Evolutionary conservation across 1,284 basidiomycete species (phyloP), one percentile per base, ranked within the genome.

Genomic region (Uromyces viciae-fabae): DNA sequence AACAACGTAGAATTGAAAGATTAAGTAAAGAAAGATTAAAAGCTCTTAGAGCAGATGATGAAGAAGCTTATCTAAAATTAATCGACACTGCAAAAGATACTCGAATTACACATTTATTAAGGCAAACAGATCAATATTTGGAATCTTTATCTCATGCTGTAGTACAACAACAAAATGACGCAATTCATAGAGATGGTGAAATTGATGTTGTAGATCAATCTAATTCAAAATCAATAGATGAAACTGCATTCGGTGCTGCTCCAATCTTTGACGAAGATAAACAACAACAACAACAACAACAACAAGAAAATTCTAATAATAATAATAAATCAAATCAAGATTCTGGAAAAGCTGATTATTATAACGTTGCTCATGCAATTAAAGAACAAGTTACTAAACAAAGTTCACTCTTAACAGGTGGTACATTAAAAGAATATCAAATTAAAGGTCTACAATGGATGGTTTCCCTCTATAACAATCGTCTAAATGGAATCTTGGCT

Each of bases 81-180:
- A 95, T 99, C 85, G 97, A 99, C 87, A 98, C 96, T 52, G 97
- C 96, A 82, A 99, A 99, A 87, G 97, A 99, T 85, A 98, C 96
- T 19, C 93, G 97, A 88, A 99, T 99, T 87, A 97, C 95, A 0
- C 97, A 99, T 87, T 89, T 99, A 38, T 88, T 99, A 82, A 90
- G 92, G 73, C 96, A 99, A 88, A 99, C 97, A 19, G 96, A 99
- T 85, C 87, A 91, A 0, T 99, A 96, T 87, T 91, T 99, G 83
- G 95, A 98, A 86, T 94, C 93, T 15, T 91, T 99, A 36, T 94
- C 95, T 0, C 93, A 95, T 82, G 95, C 95, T 38, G 95, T 99
- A 81, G 90, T 93, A 82, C 93, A 93, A 17, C 96, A 99, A 87
- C 96, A 99, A 88, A 93, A 90, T 82, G 93, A 95, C 83, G 91